Base-by-base conservation (phyloP, 2,329 filamentous ascomycete species). In the Dothiorella sarmentorum region DNA sequence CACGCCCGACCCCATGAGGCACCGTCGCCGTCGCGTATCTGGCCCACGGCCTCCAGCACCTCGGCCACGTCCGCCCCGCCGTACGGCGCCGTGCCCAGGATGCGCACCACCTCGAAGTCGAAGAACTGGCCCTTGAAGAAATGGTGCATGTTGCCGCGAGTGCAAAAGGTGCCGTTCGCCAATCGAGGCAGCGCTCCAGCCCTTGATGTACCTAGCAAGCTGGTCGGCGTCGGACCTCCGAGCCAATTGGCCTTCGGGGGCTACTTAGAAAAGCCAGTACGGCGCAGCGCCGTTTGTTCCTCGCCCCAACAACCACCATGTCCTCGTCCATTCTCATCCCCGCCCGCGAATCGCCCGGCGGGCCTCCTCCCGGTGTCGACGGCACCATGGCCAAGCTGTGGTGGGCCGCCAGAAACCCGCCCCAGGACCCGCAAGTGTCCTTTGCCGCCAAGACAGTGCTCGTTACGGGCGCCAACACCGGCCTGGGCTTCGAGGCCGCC, bases 391-490 rank as follows among this genome's bases (percentile, higher is more conserved):
- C 29, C 10, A 31, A 31, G 35, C 35, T 37, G 15, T 37, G 35
- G 35, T 24, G 40, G 40, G 20, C 40, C 4, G 20, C 40, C 40
- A 20, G 49, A 20, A 38, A 53, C 17, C 49, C 49, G 18, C 49
- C 49, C 4, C 4, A 17, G 31, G 35, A 40, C 44, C 66, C 75
- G 43, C 62, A 62, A 13, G 58, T 49, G 20, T 64, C 64, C 4
- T 69, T 67, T 11, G 55, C 45, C 1, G 73, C 71, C 20, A 70
- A 76, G 56, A 76, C 75, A 0, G 66, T 76, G 57, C 71, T 81
- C 38, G 71, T 80, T 1, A 82, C 79, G 0, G 78, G 79, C 40
- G 71, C 76, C 2, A 81, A 80, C 53, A 66, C 69, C 3, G 78
- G 78, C 2, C 70, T 81, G 0, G 79, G 79, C 11, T 69, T 73